phyloP scores from a whole-genome alignment of 768 basidiomycete genomes.

The Dentipellis sp. region DNA sequence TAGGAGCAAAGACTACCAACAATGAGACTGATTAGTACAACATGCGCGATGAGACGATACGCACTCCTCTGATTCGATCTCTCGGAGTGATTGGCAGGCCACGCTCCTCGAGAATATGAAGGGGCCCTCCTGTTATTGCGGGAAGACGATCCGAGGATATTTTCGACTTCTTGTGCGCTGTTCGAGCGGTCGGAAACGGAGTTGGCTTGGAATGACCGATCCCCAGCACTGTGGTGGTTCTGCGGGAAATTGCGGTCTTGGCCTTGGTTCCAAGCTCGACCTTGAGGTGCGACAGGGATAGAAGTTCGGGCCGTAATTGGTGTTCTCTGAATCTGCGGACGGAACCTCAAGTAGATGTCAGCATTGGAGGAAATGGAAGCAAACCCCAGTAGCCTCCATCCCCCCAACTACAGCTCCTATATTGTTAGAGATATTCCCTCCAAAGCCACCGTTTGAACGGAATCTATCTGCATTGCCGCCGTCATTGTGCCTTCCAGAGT shows the following conservation, averaged over 20 bases:
- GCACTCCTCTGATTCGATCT: background rate
- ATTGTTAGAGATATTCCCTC: slow-evolving; percentile 16
- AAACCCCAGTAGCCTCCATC: slow-evolving; percentile 59
- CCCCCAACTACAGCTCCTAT: slow-evolving; percentile 48
- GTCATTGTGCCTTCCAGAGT: background rate
- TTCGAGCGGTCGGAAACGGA: slow-evolving; percentile 18
- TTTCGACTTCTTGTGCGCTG: slow-evolving; percentile 1
- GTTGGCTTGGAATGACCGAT: slow-evolving; percentile 19
- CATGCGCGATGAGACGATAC: background rate
- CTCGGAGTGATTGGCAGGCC: background rate
- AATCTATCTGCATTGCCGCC: background rate
- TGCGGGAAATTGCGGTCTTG: slow-evolving; percentile 14
- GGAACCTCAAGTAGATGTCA: background rate
- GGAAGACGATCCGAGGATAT: background rate
- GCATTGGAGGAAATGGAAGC: slow-evolving; percentile 7
- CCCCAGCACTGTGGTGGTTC: background rate
- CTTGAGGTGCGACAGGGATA: slow-evolving; percentile 39
- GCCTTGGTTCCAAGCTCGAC: slow-evolving; percentile 4
- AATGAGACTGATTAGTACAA: background rate
- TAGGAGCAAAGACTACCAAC: background rate
- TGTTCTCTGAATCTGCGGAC: slow-evolving; percentile 58
- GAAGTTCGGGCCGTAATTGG: slow-evolving; percentile 46
- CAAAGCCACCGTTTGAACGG: slow-evolving; percentile 16
- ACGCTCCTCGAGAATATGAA: background rate
- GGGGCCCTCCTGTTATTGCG: background rate